These are phyloP conservation scores for Byssoonygena ceratinophila DNA, from an alignment of 2,329 filamentous ascomycete genomes.

Conservation along the genomic window DNA sequence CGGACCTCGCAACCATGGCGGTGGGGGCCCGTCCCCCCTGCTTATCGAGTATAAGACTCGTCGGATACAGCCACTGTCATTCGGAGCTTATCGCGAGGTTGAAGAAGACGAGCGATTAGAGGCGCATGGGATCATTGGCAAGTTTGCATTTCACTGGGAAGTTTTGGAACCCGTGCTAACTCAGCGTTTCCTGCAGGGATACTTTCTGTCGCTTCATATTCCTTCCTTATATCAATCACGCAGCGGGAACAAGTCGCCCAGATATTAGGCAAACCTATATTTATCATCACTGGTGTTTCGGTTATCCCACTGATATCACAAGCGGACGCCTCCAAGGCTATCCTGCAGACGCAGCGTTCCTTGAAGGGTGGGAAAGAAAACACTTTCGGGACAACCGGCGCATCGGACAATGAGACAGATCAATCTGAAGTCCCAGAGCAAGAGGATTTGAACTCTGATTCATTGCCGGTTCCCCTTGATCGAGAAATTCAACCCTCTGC, in stretches of 20 bases:
- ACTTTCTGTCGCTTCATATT: constrained; percentile 67
- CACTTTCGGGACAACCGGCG: constrained; percentile 25
- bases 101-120: constrained; percentile 36
- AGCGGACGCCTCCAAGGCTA: constrained; percentile 60
- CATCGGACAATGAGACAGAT: constrained; percentile 16
- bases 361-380: constrained; percentile 25
- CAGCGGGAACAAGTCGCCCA: constrained; percentile 80
- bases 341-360: constrained; percentile 35
- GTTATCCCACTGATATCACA: constrained; percentile 78
- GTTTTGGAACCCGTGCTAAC: not conserved
- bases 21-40: constrained; percentile 40
- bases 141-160: constrained; percentile 11
- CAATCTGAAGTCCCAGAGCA: constrained; percentile 8
- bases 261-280: constrained; percentile 70
- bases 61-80: constrained; percentile 40
- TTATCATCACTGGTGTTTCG: constrained; percentile 77
- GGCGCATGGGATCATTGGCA: constrained; percentile 49
- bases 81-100: constrained; percentile 20
- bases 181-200: constrained; percentile 52
- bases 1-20: constrained; percentile 40
- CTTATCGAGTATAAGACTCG: constrained; percentile 60
- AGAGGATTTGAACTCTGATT: constrained; percentile 18
- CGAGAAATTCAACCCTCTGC: constrained; percentile 19
- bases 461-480: constrained; percentile 17
- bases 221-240: constrained; percentile 79